Evolutionary conservation across 208 protist genomes (phyloP).

Genomic region (Wallacemonas sp.): DNA sequence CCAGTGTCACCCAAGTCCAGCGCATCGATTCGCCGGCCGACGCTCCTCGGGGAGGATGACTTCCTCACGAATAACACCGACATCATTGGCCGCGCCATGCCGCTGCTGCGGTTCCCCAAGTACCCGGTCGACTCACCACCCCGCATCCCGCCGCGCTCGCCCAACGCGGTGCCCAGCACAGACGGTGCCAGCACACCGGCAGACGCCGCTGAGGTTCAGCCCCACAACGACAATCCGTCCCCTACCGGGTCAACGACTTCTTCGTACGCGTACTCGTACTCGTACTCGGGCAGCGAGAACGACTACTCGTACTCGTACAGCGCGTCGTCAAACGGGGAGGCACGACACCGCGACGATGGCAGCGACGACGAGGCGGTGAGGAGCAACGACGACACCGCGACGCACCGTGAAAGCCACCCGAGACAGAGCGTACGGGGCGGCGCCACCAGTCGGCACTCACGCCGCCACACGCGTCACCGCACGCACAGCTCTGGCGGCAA

Average conservation of each 20-base stretch:
- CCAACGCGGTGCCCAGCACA: background rate
- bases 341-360: background rate
- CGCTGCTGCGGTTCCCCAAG: background rate
- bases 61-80: constrained; percentile 8
- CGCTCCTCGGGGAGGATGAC: background rate
- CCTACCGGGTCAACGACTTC: background rate
- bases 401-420: constrained; percentile 1
- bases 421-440: background rate
- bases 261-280: constrained; percentile 17
- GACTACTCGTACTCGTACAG: constrained; percentile 1
- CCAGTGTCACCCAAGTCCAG: constrained; percentile 1
- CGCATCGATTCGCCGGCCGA: background rate
- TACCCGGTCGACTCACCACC: background rate
- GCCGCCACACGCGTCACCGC: background rate
- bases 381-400: background rate
- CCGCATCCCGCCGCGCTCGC: no score
- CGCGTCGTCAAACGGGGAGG: background rate
- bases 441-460: background rate
- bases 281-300: constrained; percentile 14
- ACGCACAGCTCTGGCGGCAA: background rate
- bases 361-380: no score
- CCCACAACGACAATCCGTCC: background rate
- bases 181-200: background rate
- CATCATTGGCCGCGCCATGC: background rate
- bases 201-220: background rate